Evolutionary conservation across 2,329 filamentous ascomycete genomes (phyloP).

Genomic region (Tolypocladium guangdongense): DNA sequence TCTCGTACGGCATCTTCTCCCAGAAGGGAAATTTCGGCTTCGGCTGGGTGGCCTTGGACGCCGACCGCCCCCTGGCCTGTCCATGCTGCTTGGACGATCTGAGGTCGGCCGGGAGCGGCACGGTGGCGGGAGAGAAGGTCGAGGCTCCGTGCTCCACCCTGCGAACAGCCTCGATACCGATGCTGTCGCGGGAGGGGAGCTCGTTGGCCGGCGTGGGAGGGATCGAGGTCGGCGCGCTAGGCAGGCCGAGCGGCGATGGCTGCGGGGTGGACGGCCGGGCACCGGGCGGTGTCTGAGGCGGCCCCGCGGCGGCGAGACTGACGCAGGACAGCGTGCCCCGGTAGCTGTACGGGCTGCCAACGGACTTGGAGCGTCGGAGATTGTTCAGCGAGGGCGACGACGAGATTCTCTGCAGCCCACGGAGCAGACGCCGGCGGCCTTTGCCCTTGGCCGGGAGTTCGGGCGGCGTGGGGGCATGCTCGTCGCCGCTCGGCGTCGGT

Average conservation of each 20-base stretch:
- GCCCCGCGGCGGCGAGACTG: slow-evolving; percentile 33
- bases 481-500: slow-evolving; percentile 14
- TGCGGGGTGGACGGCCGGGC: slow-evolving; percentile 21
- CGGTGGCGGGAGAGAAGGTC: slow-evolving; percentile 32
- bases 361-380: slow-evolving; percentile 52
- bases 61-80: slow-evolving; percentile 8
- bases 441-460: slow-evolving; percentile 43
- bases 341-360: slow-evolving; percentile 55
- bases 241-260: slow-evolving; percentile 27
- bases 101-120: slow-evolving; percentile 54
- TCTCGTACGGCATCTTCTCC: slow-evolving; percentile 70
- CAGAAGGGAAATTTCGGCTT: slow-evolving; percentile 55
- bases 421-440: slow-evolving; percentile 58
- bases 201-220: slow-evolving; percentile 29
- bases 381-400: slow-evolving; percentile 65
- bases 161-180: slow-evolving; percentile 38
- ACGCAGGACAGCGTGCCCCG: slow-evolving; percentile 43
- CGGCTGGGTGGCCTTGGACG: slow-evolving; percentile 6
- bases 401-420: slow-evolving; percentile 68
- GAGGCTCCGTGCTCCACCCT: slow-evolving; percentile 41
- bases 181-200: slow-evolving; percentile 26
- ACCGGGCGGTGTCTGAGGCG: slow-evolving; percentile 16
- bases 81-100: slow-evolving; percentile 28
- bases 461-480: slow-evolving; percentile 8
- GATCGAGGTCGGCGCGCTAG: slow-evolving; percentile 24